These are phyloP conservation scores for Fomitopsis pulvina DNA, from an alignment of 768 basidiomycete genomes.

Conservation along the genomic window DNA sequence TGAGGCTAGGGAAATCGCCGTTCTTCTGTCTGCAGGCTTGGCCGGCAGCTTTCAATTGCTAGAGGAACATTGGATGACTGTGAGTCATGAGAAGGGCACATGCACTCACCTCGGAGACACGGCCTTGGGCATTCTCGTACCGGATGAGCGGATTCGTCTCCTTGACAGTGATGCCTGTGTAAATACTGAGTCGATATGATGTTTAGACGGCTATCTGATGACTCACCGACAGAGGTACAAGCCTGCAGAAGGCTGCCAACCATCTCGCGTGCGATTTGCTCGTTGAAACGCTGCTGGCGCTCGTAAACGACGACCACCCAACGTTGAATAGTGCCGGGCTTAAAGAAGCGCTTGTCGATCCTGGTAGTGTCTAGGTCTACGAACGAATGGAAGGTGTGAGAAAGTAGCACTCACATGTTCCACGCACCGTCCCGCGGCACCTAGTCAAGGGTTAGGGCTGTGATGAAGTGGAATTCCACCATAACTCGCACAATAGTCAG, in stretches of 20 bases:
- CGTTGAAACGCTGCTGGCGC: slow-evolving; percentile 47
- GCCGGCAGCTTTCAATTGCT: slow-evolving; percentile 51
- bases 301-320: slow-evolving; percentile 71
- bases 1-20: slow-evolving; percentile 42
- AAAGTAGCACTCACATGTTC: slow-evolving; percentile 54
- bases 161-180: slow-evolving; percentile 51
- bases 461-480: not conserved
- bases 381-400: not conserved
- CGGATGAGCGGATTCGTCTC: slow-evolving; percentile 37
- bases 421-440: slow-evolving; percentile 61
- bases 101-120: slow-evolving; percentile 37
- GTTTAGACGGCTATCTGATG: not conserved
- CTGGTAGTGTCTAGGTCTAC: too few relatives aligned
- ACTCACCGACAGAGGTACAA: slow-evolving; percentile 55
- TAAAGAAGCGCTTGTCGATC: slow-evolving; percentile 68
- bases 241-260: slow-evolving; percentile 42
- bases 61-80: too few relatives aligned
- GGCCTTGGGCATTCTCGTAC: slow-evolving; percentile 55
- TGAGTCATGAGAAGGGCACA: too few relatives aligned
- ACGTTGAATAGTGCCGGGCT: slow-evolving; percentile 41
- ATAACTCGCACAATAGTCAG: slow-evolving; percentile 47
- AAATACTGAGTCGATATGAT: not conserved
- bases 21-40: slow-evolving; percentile 34
- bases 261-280: slow-evolving; percentile 45
- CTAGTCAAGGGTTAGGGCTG: slow-evolving; percentile 25